A percentile compares a stretch with the other conserved stretches of the same genome.
Evolutionary conservation across 805 yeast species (phyloP).

Genomic region (Peterozyma xylosa): DNA sequence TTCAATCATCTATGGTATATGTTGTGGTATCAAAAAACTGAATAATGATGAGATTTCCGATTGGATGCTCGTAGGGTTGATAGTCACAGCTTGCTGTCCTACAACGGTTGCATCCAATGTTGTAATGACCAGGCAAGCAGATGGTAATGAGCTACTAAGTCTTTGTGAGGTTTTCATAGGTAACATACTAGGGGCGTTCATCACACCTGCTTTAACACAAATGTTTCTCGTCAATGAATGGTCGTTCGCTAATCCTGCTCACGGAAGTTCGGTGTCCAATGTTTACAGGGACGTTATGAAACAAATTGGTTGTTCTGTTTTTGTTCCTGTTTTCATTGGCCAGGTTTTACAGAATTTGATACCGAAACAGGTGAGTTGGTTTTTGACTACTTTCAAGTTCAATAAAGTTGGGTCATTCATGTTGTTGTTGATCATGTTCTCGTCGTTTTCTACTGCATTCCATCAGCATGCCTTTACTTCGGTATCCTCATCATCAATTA

Average conservation of each 20-base stretch:
- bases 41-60: conserved; percentile 51
- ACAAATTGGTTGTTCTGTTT: conserved; percentile 77
- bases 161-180: conserved; percentile 83
- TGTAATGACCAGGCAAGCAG: conserved; percentile 82
- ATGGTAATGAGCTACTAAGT: conserved; percentile 74
- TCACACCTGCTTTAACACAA: conserved; percentile 80
- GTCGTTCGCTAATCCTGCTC: conserved; percentile 76
- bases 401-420: conserved; percentile 74
- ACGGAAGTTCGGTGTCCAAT: conserved; percentile 40
- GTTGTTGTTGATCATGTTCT: conserved; percentile 70
- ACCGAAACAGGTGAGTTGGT: conserved; percentile 60
- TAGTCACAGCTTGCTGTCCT: conserved; percentile 82
- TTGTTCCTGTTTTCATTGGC: conserved; percentile 84
- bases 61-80: conserved; percentile 76
- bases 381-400: conserved; percentile 46
- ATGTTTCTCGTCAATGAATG: conserved; percentile 55
- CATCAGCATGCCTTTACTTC: conserved; percentile 70
- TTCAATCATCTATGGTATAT: conserved; percentile 65
- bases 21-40: conserved; percentile 56
- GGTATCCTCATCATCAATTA: conserved; percentile 60
- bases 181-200: conserved; percentile 76
- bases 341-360: conserved; percentile 68
- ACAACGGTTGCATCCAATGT: conserved; percentile 91
- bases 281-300: conserved; percentile 77
- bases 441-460: conserved; percentile 83